These are phyloP conservation scores for Solanum boliviense DNA, from an alignment of 257 asterid species.

Conservation along the genomic window DNA sequence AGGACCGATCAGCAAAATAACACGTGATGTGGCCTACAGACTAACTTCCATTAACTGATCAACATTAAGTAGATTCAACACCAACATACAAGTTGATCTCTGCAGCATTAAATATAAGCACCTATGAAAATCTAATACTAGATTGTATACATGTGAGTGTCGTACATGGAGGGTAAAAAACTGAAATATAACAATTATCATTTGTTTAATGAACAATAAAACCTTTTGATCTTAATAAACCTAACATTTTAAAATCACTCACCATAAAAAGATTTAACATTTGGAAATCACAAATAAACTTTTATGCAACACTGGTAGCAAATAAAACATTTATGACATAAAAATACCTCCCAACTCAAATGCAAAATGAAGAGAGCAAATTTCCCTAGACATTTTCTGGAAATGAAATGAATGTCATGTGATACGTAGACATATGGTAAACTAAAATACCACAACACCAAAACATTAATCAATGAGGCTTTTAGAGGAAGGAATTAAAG, in stretches of 20 bases:
- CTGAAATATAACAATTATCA: background rate
- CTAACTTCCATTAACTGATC: background rate
- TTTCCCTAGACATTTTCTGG: background rate
- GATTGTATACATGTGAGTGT: background rate
- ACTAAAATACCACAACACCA: background rate
- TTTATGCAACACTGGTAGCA: background rate
- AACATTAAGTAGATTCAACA: background rate
- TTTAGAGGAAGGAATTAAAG: background rate
- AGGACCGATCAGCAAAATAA: background rate
- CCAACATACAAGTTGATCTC: background rate
- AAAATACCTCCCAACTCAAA: background rate
- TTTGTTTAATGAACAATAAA: background rate
- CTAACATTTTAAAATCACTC: background rate
- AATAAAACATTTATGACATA: background rate
- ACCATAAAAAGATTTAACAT: background rate
- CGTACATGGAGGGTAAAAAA: background rate
- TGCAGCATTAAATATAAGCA: background rate
- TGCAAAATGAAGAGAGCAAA: background rate
- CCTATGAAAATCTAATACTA: background rate
- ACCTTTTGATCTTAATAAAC: background rate
- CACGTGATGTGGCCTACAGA: background rate
- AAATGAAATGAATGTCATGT: background rate
- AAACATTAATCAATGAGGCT: background rate
- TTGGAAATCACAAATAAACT: background rate
- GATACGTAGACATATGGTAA: background rate